Conservation (phyloP, 139 green algal genomes). For the Asterochloris sp. region DNA sequence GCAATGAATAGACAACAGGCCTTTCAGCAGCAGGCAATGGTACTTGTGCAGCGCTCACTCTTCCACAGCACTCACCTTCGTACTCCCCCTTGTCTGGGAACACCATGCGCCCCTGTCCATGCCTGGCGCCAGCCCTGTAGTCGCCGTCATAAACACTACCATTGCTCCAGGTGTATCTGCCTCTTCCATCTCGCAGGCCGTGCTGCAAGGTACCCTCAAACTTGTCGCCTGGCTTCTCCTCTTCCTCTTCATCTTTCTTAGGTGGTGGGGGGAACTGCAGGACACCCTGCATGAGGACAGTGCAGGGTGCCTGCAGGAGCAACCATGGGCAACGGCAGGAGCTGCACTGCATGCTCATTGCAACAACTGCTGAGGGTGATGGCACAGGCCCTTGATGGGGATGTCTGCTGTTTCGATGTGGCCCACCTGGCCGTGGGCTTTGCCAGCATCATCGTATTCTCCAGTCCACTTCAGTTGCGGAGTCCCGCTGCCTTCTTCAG, state of each 20-base stretch:
- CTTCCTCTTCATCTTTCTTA: constrained; percentile 43
- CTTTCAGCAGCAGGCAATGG: no score
- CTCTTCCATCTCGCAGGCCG: constrained; percentile 38
- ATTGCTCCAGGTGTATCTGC: constrained; percentile 54
- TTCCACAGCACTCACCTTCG: constrained; percentile 32
- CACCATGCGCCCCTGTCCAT: constrained; percentile 40
- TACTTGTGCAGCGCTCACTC: neutral
- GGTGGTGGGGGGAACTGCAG: constrained; percentile 43
- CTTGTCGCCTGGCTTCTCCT: constrained; percentile 49
- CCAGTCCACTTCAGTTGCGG: constrained; percentile 40
- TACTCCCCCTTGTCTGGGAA: constrained; percentile 53
- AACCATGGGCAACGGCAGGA: neutral
- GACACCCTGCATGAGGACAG: constrained; percentile 19
- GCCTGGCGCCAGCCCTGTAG: constrained; percentile 48
- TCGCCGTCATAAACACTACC: constrained; percentile 44
- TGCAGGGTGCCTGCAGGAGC: neutral
- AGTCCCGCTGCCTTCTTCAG: neutral
- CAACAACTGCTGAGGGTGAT: neutral
- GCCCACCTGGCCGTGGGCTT: constrained; percentile 43
- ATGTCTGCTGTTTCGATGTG: neutral
- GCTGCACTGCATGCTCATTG: neutral
- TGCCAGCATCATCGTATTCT: constrained; percentile 44
- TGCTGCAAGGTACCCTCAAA: constrained; percentile 47
- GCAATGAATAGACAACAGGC: no score
- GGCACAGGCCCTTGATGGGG: neutral